Base-by-base conservation (phyloP, 192 early-diverging fungal species). In the Spizellomyces sp. region DNA sequence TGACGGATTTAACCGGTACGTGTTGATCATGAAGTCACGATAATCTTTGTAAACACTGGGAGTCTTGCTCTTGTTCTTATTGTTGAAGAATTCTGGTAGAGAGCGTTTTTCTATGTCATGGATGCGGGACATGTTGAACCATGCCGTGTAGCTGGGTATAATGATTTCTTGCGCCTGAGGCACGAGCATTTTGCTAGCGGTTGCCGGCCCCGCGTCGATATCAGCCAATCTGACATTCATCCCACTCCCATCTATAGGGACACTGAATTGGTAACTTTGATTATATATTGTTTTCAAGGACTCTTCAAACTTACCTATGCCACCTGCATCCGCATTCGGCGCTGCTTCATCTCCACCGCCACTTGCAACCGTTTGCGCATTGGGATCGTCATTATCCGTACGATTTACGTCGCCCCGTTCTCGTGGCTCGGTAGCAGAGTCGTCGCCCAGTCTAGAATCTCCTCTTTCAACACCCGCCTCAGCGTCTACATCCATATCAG, bases 21-120 rank as follows among this genome's bases (percentile, higher is more conserved):
- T 93, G 77, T 96, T 95, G 82, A 99, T 84, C 95, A 99, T 99
- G 71, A 99, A 99, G 79, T 98, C 93, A 54, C 98, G 90, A 74
- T 98, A 84, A 67, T 87, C 95, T 77, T 91, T 89, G 81, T 97
- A 99, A 45, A 98, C 86, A 1, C 85, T 80, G 0, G 95, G 94
- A 15, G 95, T 96, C 71, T 99, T 99, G 58, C 89, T 92, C 75
- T 88, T 88, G 84, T 98, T 98, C 73, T 90, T 90, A 62, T 85
- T 85, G 73, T 92, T 95, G 80, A 98, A 98, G 75, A 99, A 99
- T 81, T 99, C 98, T 48, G 95, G 96, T 45, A 98, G 80, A 6
- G 92, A 91, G 22, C 87, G 89, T 45, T 87, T 82, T 78, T 99
- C 98, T 64, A 94, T 92, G 54, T 93, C 90, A 72, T 98, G 88